Evolutionary conservation across 257 asterid genomes (phyloP), one percentile per base, ranked within the genome.

Genomic region (Gentiana macrophylla): DNA sequence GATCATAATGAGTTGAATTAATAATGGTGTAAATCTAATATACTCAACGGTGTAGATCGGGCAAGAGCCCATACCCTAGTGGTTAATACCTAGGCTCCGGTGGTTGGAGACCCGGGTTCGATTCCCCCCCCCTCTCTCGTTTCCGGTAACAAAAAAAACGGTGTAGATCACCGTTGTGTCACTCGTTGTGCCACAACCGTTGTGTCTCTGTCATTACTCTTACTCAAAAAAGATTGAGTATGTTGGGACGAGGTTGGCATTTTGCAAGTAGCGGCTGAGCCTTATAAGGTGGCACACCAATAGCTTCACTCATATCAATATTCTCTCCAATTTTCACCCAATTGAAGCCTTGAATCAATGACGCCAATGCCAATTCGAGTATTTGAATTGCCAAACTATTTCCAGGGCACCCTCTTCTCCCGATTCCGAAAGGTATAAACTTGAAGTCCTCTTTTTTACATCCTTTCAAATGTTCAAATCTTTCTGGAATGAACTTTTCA

Each of bases 361-460:
- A 50, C 8, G 81, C 88, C 53, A 84, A 50, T 6, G 73, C 77
- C 69, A 84, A 58, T 2, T 82, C 88, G 8, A 84, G 64, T 4
- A 80, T 61, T 1, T 65, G 77, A 52, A 64, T 38, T 1, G 87
- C 94, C 72, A 84, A 61, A 60, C 64, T 79, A 72, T 80, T 89
- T 0, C 95, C 94, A 0, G 95, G 96, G 33, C 96, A 84, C 1
- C 84, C 69, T 56, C 96, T 74, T 64, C 94, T 68, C 1, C 95
- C 95, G 3, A 57, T 64, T 3, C 95, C 94, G 62, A 88, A 88
- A 0, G 90, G 76, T 52, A 80, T 45, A 43, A 67, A 52, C 62
- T 36, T 56, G 6, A 41, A 32, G 24, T 71, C 79, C 12, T 79
- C 78, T 35, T 60, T 61, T 7, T 60, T 32, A 36, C 71, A 78